Conservation (phyloP, 2,329 filamentous ascomycete species). For the Dendryphion nanum region DNA sequence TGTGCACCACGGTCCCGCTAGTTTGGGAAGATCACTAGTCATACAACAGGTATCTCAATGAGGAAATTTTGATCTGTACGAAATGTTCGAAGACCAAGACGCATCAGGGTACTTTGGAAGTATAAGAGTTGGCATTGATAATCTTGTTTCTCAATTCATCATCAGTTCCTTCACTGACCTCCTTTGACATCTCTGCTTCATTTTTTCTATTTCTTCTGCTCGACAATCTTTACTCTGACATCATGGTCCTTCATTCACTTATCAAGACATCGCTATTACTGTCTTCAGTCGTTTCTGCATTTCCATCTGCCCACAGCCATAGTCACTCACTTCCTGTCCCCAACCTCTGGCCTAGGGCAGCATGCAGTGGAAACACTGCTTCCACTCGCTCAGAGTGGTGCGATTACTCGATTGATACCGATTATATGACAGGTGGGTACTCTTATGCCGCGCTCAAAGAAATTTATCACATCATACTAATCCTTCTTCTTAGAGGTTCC, state of each 20-base stretch:
- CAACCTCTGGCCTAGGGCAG: conserved; percentile 9
- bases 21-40: no score
- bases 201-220: conserved; percentile 1
- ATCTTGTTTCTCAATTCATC: background rate
- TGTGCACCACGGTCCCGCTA: no score
- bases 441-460: no score
- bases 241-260: background rate
- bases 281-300: conserved; percentile 1
- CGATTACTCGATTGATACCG: conserved; percentile 50
- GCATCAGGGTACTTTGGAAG: no score
- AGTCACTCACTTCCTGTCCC: background rate
- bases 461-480: background rate
- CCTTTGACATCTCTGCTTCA: background rate
- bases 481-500: conserved; percentile 37
- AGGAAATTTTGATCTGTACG: no score
- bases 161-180: background rate
- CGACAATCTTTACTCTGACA: conserved; percentile 1
- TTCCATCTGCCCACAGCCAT: conserved; percentile 1
- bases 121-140: no score
- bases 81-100: no score
- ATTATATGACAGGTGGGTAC: conserved; percentile 45
- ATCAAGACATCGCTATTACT: background rate
- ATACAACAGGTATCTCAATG: no score
- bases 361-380: conserved; percentile 32
- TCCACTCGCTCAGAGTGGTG: conserved; percentile 42